Base-by-base conservation (phyloP, 1,139 yeast species). In the Geotrichum citri-aurantii region DNA sequence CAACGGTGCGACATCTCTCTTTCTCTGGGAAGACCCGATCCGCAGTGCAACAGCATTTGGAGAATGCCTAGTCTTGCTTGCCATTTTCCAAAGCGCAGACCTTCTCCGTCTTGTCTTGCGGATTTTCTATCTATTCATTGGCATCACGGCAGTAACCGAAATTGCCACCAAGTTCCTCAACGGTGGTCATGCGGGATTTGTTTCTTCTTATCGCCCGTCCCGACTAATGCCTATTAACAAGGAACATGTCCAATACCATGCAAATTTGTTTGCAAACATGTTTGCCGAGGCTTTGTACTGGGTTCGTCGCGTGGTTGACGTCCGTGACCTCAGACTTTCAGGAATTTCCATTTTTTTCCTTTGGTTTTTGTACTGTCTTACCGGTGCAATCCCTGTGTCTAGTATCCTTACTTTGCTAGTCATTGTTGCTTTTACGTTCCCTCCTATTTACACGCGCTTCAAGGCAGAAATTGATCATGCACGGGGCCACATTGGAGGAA, bases 1-100 rank as follows among this genome's bases (percentile, higher is more conserved):
- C 31, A 50, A 47, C 3, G 50, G 51, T 12, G 24, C 53, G 11
- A 11, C 24, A 27, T 44, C 57, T 8, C 55, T 91, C 65, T 77
- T 92, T 63, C 83, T 92, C 65, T 92, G 98, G 98, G 80, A 82
- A 67, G 81, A 89, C 70, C 97, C 97, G 48, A 76, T 80, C 64
- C 79, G 80, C 68, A 85, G 97, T 59, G 97, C 88, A 62, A 84
- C 85, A 68, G 83, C 86, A 49, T 83, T 91, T 66, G 95, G 87
- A 56, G 80, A 84, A 54, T 74, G 85, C 58, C 69, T 92, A 52
- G 75, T 79, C 44, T 77, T 80, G 26, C 78, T 92, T 69, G 68
- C 87, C 62, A 75, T 87, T 46, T 71, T 89, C 69, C 87, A 89
- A 73, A 82, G 80, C 63, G 84, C 89, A 68, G 85, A 88, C 72